phyloP scores from a whole-genome alignment of 257 asterid species.

The Nicotiana sylvestris region DNA sequence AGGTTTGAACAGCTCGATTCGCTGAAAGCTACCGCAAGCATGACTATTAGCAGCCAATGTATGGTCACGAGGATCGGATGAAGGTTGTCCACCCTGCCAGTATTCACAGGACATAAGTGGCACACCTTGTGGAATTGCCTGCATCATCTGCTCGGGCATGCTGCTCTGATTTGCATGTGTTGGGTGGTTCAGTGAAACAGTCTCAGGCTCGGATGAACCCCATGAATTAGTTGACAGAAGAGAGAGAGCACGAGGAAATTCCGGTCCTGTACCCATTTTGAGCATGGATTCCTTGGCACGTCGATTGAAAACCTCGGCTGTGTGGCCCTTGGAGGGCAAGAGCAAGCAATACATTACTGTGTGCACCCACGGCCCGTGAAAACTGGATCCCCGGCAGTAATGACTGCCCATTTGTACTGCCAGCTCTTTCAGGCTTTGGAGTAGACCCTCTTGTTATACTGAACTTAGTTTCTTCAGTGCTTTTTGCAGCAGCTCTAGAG shows the following conservation, averaged over 20 bases:
- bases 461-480: conserved; percentile 50
- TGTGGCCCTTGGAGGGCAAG: conserved; percentile 38
- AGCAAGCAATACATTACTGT: conserved; percentile 32
- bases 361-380: conserved; percentile 43
- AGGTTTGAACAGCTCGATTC: conserved; percentile 37
- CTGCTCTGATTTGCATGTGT: conserved; percentile 28
- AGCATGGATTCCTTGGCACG: conserved; percentile 50
- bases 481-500: conserved; percentile 35
- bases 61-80: conserved; percentile 26
- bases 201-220: conserved; percentile 49
- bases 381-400: conserved; percentile 33
- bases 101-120: conserved; percentile 50
- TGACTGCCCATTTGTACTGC: conserved; percentile 34
- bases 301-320: conserved; percentile 42
- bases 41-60: conserved; percentile 27
- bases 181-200: conserved; percentile 31
- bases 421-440: conserved; percentile 37
- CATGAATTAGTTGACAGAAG: conserved; percentile 87
- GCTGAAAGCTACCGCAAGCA: conserved; percentile 31
- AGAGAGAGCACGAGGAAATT: conserved; percentile 85
- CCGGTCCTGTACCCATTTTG: conserved; percentile 42
- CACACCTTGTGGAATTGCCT: conserved; percentile 43
- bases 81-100: conserved; percentile 48
- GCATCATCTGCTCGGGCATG: conserved; percentile 34
- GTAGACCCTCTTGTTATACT: conserved; percentile 50